Percentiles rank a stretch among this genome's conserved stretches.
These are phyloP conservation scores for Candida coleopterorum DNA, from an alignment of 805 yeast genomes.

Conservation along the genomic window DNA sequence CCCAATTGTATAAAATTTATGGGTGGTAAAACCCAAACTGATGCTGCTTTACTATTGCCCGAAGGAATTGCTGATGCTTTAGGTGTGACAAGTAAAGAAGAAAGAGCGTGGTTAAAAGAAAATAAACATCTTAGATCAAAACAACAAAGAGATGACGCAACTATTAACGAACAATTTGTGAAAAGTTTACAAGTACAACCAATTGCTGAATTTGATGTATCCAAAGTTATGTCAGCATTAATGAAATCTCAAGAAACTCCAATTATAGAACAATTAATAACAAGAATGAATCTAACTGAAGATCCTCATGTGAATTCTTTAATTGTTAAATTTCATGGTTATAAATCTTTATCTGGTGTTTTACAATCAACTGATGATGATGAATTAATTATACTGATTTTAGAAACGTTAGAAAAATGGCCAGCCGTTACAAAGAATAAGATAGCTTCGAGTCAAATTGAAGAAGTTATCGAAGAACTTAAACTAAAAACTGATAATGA, in stretches of 20 bases:
- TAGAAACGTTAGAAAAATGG: slow-evolving; percentile 53
- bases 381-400: slow-evolving; percentile 43
- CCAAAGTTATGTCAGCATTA: slow-evolving; percentile 74
- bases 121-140: slow-evolving; percentile 47
- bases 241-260: slow-evolving; percentile 69
- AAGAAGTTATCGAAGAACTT: slow-evolving; percentile 50
- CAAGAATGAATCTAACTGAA: slow-evolving; percentile 55
- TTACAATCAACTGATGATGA: slow-evolving; percentile 31
- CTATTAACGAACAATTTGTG: slow-evolving; percentile 62
- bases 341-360: slow-evolving; percentile 66
- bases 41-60: slow-evolving; percentile 79
- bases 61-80: slow-evolving; percentile 81
- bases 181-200: slow-evolving; percentile 51
- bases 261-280: slow-evolving; percentile 61
- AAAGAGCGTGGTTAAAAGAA: slow-evolving; percentile 64
- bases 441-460: slow-evolving; percentile 70
- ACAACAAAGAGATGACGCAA: slow-evolving; percentile 51
- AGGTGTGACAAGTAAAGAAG: slow-evolving; percentile 65
- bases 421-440: slow-evolving; percentile 68
- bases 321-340: slow-evolving; percentile 80
- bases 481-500: slow-evolving; percentile 17
- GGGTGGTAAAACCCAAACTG: slow-evolving; percentile 97
- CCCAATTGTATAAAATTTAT: slow-evolving; percentile 86
- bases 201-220: slow-evolving; percentile 54
- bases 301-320: slow-evolving; percentile 49